These are phyloP conservation scores for Zhuliangozyma blackwelliae DNA, from an alignment of 1,139 yeast species.

Conservation along the genomic window DNA sequence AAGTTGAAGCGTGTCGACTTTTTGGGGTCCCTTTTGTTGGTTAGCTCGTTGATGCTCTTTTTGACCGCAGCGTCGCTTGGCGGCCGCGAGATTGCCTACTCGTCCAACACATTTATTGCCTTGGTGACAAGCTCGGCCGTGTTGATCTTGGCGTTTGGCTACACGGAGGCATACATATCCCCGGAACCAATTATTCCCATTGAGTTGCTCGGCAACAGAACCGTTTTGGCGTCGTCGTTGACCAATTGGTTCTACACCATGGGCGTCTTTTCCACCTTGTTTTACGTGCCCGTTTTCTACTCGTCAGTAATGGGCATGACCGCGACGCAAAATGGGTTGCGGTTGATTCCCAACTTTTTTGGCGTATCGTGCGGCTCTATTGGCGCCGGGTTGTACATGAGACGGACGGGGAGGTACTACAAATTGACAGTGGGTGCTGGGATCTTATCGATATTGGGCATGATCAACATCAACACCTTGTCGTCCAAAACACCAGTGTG, in stretches of 20 bases:
- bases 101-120: constrained; percentile 28
- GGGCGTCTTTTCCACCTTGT: constrained; percentile 51
- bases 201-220: constrained; percentile 48
- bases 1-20: constrained; percentile 64
- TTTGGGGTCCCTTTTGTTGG: constrained; percentile 61
- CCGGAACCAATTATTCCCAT: constrained; percentile 69
- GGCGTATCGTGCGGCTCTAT: constrained; percentile 70
- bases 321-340: constrained; percentile 58
- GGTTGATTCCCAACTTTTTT: constrained; percentile 62
- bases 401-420: constrained; percentile 63
- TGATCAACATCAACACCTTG: constrained; percentile 31
- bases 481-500: constrained; percentile 39
- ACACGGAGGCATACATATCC: constrained; percentile 52
- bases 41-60: constrained; percentile 47
- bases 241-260: constrained; percentile 65
- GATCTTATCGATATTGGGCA: constrained; percentile 43
- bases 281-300: constrained; percentile 62
- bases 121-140: constrained; percentile 18
- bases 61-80: constrained; percentile 68
- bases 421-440: constrained; percentile 44
- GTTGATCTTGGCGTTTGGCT: constrained; percentile 33
- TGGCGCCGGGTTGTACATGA: constrained; percentile 68
- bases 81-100: constrained; percentile 50
- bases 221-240: constrained; percentile 61
- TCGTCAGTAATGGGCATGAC: constrained; percentile 52